Evolutionary conservation across 257 asterid species (phyloP).

Genomic region (Solanum sejunctum): DNA sequence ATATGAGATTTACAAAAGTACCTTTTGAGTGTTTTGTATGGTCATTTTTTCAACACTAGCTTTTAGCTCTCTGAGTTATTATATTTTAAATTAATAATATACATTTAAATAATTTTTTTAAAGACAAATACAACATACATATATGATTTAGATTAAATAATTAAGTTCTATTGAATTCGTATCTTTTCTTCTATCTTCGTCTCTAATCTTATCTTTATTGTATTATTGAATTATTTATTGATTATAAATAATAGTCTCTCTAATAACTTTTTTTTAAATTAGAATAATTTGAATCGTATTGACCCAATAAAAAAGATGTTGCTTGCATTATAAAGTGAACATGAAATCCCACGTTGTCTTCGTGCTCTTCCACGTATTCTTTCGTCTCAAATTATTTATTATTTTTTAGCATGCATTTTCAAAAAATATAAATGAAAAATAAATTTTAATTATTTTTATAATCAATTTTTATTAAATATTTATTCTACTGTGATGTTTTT

Average conservation of each 20-base stretch:
- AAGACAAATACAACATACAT: background rate
- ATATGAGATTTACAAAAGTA: background rate
- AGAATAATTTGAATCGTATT: background rate
- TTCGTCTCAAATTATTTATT: background rate
- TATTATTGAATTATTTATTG: background rate
- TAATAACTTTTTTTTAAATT: background rate
- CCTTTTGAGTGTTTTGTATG: background rate
- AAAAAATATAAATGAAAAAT: fast-evolving
- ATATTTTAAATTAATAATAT: background rate
- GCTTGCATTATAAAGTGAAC: background rate
- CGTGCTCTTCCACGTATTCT: background rate
- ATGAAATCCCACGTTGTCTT: background rate
- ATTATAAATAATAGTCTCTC: background rate
- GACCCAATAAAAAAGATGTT: background rate
- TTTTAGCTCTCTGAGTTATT: background rate
- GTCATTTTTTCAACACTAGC: background rate
- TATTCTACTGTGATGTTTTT: background rate
- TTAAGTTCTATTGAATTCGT: background rate
- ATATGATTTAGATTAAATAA: background rate
- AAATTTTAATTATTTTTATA: background rate
- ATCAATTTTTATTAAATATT: background rate
- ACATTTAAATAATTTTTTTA: background rate
- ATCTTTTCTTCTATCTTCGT: background rate
- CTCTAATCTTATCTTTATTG: background rate
- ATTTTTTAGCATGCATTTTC: background rate